Evolutionary conservation across 306 rosid genomes (phyloP), one percentile per base, ranked within the genome.

Genomic region (Potentilla sterilis): DNA sequence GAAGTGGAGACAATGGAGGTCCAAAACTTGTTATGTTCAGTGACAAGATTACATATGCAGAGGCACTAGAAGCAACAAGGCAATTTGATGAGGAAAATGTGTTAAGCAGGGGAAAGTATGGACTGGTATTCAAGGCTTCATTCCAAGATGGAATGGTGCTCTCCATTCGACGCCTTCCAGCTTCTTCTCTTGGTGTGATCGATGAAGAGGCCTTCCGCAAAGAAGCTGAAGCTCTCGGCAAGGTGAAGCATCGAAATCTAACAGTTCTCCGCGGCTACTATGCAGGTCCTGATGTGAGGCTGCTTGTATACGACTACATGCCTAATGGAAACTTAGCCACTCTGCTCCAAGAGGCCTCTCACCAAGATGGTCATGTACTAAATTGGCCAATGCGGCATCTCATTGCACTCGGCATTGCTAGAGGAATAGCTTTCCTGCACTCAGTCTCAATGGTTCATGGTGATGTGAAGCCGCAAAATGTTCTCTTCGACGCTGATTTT

Each of bases 381-480:
- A 92, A 92, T 78, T 92, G 96, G 96, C 97, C 97, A 49, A 92
- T 90, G 97, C 93, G 97, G 37, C 97, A 92, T 78, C 91, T 92
- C 65, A 92, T 92, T 52, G 97, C 94, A 22, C 81, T 92, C 0
- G 96, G 96, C 64, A 83, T 92, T 63, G 97, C 97, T 66, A 88
- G 93, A 0, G 97, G 97, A 0, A 82, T 92, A 6, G 85, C 91
- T 3, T 92, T 87, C 77, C 70, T 92, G 48, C 97, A 92, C 78
- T 88, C 96, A 0, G 87, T 87, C 34, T 65, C 90, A 21, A 87
- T 83, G 0, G 88, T 92, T 0, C 97, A 92, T 4, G 92, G 94
- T 0, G 97, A 90, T 34, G 78, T 92, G 70, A 92, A 90, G 84
- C 97, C 97, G 0, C 96, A 87, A 24, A 90, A 87, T 35, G 92